Evolutionary conservation across 495 filamentous ascomycete species (phyloP).

Genomic region (Zalerion maritima): DNA sequence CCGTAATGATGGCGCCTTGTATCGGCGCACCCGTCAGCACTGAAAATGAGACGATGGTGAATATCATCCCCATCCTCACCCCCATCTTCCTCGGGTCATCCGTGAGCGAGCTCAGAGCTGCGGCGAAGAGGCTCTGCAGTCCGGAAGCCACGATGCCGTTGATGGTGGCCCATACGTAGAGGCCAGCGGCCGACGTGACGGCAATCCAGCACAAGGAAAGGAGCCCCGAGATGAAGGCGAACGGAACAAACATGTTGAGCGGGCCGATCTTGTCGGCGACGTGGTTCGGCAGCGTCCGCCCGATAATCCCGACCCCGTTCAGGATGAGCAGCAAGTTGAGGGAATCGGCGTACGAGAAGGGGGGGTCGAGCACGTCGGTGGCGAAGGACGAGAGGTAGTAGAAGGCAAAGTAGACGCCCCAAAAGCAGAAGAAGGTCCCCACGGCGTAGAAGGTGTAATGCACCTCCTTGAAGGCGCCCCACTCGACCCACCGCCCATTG

Average conservation of each 20-base stretch:
- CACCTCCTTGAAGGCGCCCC: constrained; percentile 47
- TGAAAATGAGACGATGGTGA: constrained; percentile 60
- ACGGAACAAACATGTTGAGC: constrained; percentile 42
- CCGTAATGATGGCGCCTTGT: constrained; percentile 49
- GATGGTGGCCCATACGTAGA: constrained; percentile 46
- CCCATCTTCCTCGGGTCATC: constrained; percentile 55
- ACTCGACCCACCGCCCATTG: constrained; percentile 50
- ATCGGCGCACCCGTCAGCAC: constrained; percentile 62
- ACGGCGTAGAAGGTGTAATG: constrained; percentile 52
- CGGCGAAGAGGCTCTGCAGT: constrained; percentile 57
- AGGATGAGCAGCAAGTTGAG: constrained; percentile 58
- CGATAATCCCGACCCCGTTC: constrained; percentile 53
- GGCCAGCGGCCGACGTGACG: constrained; percentile 29
- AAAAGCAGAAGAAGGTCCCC: constrained; percentile 48
- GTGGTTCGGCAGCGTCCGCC: constrained; percentile 48
- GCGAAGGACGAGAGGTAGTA: constrained; percentile 57
- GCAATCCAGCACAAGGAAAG: constrained; percentile 49
- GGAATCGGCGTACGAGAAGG: constrained; percentile 34
- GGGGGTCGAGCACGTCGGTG: constrained; percentile 30
- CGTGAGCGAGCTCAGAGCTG: constrained; percentile 41
- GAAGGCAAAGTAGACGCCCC: constrained; percentile 59
- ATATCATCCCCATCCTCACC: constrained; percentile 65
- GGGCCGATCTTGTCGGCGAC: constrained; percentile 46
- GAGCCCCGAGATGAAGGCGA: constrained; percentile 33
- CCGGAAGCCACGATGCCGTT: constrained; percentile 54